A percentile compares a stretch with the other conserved stretches of the same genome.
These are phyloP conservation scores for Claviceps capensis DNA, from an alignment of 2,329 filamentous ascomycete genomes.

Conservation along the genomic window DNA sequence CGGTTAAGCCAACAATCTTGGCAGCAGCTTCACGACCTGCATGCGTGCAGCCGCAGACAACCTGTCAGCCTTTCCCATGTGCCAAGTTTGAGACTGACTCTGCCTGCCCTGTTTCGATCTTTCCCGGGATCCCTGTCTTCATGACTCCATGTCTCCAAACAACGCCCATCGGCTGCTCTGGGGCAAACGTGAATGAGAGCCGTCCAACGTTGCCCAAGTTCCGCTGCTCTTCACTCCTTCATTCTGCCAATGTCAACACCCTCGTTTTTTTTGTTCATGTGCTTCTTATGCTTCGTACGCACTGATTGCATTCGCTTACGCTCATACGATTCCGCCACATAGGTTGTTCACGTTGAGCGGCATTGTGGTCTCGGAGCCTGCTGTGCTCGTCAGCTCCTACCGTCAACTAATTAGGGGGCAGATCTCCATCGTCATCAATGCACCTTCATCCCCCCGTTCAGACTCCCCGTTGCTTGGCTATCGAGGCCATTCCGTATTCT, in stretches of 20 bases:
- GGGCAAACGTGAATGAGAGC: not conserved
- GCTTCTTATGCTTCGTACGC: not conserved
- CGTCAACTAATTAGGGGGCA: not conserved
- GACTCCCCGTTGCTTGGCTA: not conserved
- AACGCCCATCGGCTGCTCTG: not conserved
- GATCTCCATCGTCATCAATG: not conserved
- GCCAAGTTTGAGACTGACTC: not conserved
- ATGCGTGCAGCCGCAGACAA: not conserved
- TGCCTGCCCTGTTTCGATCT: not conserved
- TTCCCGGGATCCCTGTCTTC: not conserved
- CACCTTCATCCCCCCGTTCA: not conserved
- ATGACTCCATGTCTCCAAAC: not conserved
- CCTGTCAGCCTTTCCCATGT: not conserved
- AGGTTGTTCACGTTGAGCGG: not conserved
- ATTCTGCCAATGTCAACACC: not conserved
- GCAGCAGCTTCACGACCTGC: constrained; percentile 2
- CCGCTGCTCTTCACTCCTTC: not conserved
- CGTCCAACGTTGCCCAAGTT: not conserved
- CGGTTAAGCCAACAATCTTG: not conserved
- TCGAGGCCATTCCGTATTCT: not conserved
- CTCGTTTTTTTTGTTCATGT: not conserved
- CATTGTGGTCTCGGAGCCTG: not conserved
- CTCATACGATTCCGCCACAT: not conserved
- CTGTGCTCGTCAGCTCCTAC: not conserved
- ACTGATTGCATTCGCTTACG: not conserved